Evolutionary conservation across 441 rosid species (phyloP).

Genomic region (Gossypium trilobum): DNA sequence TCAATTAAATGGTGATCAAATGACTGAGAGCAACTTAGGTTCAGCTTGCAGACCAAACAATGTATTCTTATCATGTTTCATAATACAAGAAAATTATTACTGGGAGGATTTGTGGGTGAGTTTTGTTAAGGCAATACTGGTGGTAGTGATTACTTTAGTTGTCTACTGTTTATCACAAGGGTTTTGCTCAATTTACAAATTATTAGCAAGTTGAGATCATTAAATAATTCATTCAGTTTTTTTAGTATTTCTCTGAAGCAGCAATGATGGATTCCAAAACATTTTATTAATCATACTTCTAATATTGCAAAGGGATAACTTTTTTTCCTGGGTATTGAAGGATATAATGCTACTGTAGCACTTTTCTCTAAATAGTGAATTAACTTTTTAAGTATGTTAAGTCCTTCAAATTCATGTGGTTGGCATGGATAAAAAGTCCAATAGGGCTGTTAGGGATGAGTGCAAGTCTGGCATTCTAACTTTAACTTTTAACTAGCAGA

Average conservation of each 20-base stretch:
- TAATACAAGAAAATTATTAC: neutral
- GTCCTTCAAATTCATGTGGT: neutral
- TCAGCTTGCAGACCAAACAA: slow-evolving; percentile 9
- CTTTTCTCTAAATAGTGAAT: neutral
- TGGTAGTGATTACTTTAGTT: neutral
- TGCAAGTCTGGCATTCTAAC: neutral
- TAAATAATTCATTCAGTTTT: neutral
- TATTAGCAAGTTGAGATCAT: neutral
- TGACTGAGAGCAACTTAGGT: slow-evolving; percentile 6
- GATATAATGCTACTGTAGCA: neutral
- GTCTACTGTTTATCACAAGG: neutral
- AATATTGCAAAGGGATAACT: neutral
- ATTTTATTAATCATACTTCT: neutral
- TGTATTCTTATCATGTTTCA: neutral
- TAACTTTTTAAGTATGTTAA: neutral
- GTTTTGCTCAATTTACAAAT: neutral
- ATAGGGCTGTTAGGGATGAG: neutral
- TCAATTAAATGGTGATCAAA: neutral
- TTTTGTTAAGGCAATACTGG: neutral
- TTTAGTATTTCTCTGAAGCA: neutral
- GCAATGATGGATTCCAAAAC: slow-evolving; percentile 10
- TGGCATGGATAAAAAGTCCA: neutral
- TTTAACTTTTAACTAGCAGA: neutral
- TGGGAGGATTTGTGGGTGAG: neutral
- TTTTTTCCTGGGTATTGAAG: neutral